phyloP scores from a whole-genome alignment of 106 monocot genomes.

The Hemerocallis citrina region DNA sequence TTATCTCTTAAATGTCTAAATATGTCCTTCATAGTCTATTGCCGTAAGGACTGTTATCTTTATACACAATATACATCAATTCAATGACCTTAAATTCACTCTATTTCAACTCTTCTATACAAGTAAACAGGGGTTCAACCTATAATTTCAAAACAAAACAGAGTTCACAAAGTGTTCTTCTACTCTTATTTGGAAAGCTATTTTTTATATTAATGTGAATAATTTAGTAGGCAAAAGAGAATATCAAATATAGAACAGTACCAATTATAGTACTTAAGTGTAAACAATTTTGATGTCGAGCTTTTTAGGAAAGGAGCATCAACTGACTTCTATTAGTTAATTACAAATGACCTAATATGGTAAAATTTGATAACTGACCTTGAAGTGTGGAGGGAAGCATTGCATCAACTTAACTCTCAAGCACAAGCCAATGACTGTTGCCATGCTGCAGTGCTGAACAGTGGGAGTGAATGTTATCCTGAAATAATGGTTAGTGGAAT shows the following conservation, averaged over 20 bases:
- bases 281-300: neutral
- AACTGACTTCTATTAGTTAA: neutral
- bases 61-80: too few species aligned
- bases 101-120: too few species aligned
- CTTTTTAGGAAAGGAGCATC: neutral
- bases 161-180: neutral
- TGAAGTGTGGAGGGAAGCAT: constrained; percentile 78
- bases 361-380: constrained; percentile 29
- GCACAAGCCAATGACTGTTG: constrained; percentile 76
- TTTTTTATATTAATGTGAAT: neutral
- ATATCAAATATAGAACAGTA: neutral
- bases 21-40: too few species aligned
- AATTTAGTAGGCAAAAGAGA: neutral
- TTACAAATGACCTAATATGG: neutral
- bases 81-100: too few species aligned
- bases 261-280: neutral
- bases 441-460: constrained; percentile 80
- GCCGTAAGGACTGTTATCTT: too few species aligned
- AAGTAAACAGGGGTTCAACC: too few species aligned
- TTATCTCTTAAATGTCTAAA: too few species aligned
- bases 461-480: constrained; percentile 87
- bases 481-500: constrained; percentile 6
- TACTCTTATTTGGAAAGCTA: neutral
- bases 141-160: too few species aligned
- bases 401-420: constrained; percentile 71